A percentile compares a stretch with the other conserved stretches of the same genome.
Conservation (phyloP, 2,329 filamentous ascomycete genomes). For the Coniochaeta sp. region DNA sequence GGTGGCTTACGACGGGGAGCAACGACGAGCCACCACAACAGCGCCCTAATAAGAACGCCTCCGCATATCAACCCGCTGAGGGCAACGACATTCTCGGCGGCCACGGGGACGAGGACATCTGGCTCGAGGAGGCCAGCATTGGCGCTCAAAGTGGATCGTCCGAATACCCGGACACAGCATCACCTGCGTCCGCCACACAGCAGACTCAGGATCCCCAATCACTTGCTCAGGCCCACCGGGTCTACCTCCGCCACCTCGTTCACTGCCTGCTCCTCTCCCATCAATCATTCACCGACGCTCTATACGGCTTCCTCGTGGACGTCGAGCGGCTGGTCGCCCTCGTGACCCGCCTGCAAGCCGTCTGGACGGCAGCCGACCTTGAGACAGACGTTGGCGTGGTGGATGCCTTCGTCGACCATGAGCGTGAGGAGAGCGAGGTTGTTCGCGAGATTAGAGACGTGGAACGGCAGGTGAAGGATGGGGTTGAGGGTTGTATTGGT, state of each 20-base stretch:
- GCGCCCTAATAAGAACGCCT: background rate
- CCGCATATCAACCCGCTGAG: background rate
- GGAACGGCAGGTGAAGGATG: conserved; percentile 56
- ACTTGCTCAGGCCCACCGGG: conserved; percentile 69
- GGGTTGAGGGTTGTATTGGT: conserved; percentile 60
- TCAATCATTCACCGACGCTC: conserved; percentile 51
- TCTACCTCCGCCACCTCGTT: conserved; percentile 64
- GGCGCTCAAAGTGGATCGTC: conserved; percentile 15
- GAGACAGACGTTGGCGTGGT: conserved; percentile 77
- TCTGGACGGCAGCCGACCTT: conserved; percentile 73
- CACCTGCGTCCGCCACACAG: background rate
- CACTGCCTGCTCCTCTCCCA: conserved; percentile 62
- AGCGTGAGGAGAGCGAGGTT: conserved; percentile 64
- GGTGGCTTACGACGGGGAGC: conserved; percentile 57
- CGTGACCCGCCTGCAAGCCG: conserved; percentile 64
- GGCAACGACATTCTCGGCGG: conserved; percentile 5
- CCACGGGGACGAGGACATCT: conserved; percentile 32
- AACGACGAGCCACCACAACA: conserved; percentile 12
- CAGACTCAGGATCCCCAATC: conserved; percentile 63
- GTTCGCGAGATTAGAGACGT: conserved; percentile 56
- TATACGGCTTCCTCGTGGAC: conserved; percentile 62
- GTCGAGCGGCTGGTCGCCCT: conserved; percentile 79
- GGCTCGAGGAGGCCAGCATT: conserved; percentile 23
- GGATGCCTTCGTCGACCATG: conserved; percentile 64
- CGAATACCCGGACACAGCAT: conserved; percentile 27